phyloP scores from a whole-genome alignment of 345 rosid genomes.

The Linum lewisii region DNA sequence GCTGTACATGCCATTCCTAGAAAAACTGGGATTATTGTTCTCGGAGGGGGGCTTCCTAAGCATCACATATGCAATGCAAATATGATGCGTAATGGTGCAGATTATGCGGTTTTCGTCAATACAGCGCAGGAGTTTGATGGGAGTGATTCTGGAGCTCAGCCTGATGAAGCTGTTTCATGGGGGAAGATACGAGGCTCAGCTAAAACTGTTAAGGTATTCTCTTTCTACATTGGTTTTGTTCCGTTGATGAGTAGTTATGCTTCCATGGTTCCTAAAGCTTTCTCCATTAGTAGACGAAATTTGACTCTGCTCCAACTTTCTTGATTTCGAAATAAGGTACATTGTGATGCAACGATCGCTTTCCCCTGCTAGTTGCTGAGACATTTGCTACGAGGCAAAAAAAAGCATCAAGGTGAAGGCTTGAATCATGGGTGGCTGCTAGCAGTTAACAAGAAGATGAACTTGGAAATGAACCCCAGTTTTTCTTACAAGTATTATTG shows the following conservation, averaged over 20 bases:
- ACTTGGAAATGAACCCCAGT: not conserved
- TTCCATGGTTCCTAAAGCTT: not conserved
- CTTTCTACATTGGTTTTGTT: too few relatives aligned
- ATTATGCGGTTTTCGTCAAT: conserved; percentile 80
- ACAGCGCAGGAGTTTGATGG: conserved; percentile 96
- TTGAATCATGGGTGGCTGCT: too few relatives aligned
- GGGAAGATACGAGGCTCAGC: conserved; percentile 85
- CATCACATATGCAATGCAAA: conserved; percentile 97
- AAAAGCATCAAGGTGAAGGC: not conserved
- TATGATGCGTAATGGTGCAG: conserved; percentile 94
- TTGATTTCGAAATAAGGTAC: conserved; percentile 39
- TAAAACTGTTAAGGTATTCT: conserved; percentile 63
- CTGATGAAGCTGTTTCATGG: conserved; percentile 96
- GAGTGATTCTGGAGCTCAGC: conserved; percentile 92
- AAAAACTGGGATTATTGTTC: conserved; percentile 79
- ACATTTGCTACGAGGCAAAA: conserved; percentile 62
- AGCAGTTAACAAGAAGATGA: not conserved
- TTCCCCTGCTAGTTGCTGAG: conserved; percentile 81
- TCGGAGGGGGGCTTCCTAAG: conserved; percentile 91
- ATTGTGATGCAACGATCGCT: conserved; percentile 95
- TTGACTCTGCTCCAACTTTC: not conserved
- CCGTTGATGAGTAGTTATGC: not conserved
- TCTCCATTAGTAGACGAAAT: not conserved
- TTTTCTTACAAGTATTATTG: not conserved
- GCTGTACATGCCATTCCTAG: conserved; percentile 74